Base-by-base conservation (phyloP, 2,329 filamentous ascomycete genomes). In the Rhynchosporium agropyri region DNA sequence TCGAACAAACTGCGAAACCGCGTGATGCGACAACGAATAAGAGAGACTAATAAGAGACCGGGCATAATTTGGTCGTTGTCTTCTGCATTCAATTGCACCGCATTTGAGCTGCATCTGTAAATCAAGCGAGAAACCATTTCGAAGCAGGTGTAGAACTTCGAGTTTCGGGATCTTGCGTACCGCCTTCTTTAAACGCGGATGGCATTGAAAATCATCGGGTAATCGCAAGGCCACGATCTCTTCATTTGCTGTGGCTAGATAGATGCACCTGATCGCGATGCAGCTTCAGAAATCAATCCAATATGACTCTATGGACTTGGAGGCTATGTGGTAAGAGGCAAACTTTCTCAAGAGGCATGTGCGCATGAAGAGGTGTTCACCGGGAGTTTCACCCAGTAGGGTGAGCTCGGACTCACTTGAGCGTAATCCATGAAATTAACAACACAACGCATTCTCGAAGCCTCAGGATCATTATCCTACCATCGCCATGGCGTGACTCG, bases 1-100 rank as follows among this genome's bases (percentile, higher is more conserved):
- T 54, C 51, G 51, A 42, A 10, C n/a, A 28, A 20, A 29, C 7
- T 54, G n/a, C 51, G 51, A 54, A 54, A 54, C 51, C 40, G 36
- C 26, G 10, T 9, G 50, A 54, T 54, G 50, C 50, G 33, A 54
- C 36, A 42, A 42, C 33, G 51, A 54, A 54, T 42, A 9, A 20
- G 20, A 10, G 20, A 4, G n/a, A 53, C 42, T 12, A 10, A n/a
- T n/a, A 28, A 15, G 13, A 38, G 31, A 53, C 50, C 13, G n/a
- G 50, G 15, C 36, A 20, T 20, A 20, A 20, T 20, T 20, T 20
- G 20, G 20, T 20, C 20, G 20, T 20, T 20, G 20, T 20, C 20
- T 20, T 26, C 15, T 10, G n/a, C 12, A n/a, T 26, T 12, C 31
- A 2, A 51, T 38, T 43, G n/a, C 10, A 7, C 12, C 31, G 8